Conservation (phyloP, 148 eudicot genomes). For the Rhododendron vialii region DNA sequence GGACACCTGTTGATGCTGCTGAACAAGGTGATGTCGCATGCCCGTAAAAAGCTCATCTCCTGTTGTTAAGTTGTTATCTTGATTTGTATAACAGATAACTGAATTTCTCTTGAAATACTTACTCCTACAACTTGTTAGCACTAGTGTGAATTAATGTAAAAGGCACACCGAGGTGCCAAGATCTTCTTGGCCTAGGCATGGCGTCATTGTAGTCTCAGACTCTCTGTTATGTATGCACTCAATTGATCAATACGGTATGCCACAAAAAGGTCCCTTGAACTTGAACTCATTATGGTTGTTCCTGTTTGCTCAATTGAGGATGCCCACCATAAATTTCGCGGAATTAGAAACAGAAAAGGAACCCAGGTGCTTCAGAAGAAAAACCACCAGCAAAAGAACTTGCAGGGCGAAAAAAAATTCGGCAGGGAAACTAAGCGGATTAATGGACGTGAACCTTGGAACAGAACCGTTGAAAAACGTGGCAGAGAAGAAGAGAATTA, state of each 20-base stretch:
- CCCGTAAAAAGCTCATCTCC: slow-evolving; percentile 11
- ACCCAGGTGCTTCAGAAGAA: not conserved
- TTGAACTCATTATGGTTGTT: not conserved
- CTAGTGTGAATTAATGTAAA: not conserved
- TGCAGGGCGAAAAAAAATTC: not conserved
- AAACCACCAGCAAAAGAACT: not conserved
- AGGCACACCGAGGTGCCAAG: not conserved
- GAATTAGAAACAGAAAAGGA: not conserved
- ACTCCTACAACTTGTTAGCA: not conserved
- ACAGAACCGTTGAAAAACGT: not conserved
- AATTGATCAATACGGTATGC: not conserved
- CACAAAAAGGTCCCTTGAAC: not conserved
- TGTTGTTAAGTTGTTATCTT: slow-evolving; percentile 20
- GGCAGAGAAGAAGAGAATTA: not conserved
- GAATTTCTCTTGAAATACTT: not conserved
- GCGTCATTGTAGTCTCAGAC: not conserved
- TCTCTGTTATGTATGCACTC: not conserved
- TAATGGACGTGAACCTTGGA: not conserved
- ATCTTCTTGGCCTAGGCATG: not conserved
- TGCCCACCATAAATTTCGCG: not conserved
- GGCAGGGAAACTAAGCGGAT: not conserved
- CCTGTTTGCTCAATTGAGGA: not conserved
- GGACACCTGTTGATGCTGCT: slow-evolving; percentile 46
- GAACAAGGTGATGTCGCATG: slow-evolving; percentile 70
- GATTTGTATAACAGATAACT: slow-evolving; percentile 1